phyloP scores from a whole-genome alignment of 2,329 filamentous ascomycete species.

The Penicillium italicum region DNA sequence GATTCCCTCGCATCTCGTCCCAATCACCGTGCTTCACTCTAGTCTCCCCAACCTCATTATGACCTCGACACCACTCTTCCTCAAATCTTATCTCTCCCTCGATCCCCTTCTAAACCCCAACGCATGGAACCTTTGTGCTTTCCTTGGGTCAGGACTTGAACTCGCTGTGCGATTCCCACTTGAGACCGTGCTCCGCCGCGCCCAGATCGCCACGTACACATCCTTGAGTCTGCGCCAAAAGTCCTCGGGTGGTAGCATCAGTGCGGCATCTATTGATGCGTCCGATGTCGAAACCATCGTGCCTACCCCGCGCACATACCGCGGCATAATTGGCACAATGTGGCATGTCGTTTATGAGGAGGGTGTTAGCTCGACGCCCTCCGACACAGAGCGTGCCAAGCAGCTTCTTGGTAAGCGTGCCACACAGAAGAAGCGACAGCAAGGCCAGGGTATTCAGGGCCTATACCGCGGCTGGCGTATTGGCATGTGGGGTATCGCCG shows the following conservation, averaged over 20 bases:
- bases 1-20: conserved; percentile 65
- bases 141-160: conserved; percentile 73
- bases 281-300: conserved; percentile 67
- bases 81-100: conserved; percentile 79
- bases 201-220: conserved; percentile 71
- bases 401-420: conserved; percentile 38
- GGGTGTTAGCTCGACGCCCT: conserved; percentile 51
- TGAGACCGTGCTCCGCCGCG: conserved; percentile 85
- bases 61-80: conserved; percentile 75
- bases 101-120: conserved; percentile 77
- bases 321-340: conserved; percentile 87
- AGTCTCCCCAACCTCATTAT: conserved; percentile 79
- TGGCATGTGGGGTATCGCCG: conserved; percentile 53
- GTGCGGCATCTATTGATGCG: conserved; percentile 21
- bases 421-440: conserved; percentile 44
- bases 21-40: conserved; percentile 84
- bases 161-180: conserved; percentile 84
- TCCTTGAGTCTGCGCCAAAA: conserved; percentile 49
- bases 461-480: conserved; percentile 58
- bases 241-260: conserved; percentile 22
- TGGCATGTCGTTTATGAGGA: conserved; percentile 82
- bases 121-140: conserved; percentile 76
- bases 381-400: conserved; percentile 44
- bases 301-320: conserved; percentile 69
- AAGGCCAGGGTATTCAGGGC: conserved; percentile 54